Percentiles rank a stretch among this genome's conserved stretches.
phyloP scores from a whole-genome alignment of 345 rosid genomes.

The Populus tremula region DNA sequence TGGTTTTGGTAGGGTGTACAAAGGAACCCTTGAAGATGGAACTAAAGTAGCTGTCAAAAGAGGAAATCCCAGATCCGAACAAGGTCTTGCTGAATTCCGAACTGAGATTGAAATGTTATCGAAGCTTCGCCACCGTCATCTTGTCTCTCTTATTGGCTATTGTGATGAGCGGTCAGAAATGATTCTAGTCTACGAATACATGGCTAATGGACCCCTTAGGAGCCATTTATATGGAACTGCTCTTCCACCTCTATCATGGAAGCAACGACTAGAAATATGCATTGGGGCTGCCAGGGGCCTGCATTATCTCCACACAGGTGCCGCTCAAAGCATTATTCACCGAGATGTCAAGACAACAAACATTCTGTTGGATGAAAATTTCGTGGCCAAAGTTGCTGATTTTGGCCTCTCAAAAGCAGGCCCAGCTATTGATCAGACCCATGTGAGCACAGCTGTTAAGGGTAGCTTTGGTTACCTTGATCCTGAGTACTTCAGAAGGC shows the following conservation, averaged over 20 bases:
- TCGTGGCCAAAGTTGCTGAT: slow-evolving; percentile 96
- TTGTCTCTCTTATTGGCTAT: slow-evolving; percentile 95
- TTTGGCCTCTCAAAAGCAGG: slow-evolving; percentile 97
- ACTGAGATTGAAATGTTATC: slow-evolving; percentile 98
- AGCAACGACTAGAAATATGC: slow-evolving; percentile 94
- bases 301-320: slow-evolving; percentile 98
- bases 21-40: slow-evolving; percentile 88
- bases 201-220: slow-evolving; percentile 98
- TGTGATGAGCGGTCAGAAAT: slow-evolving; percentile 96
- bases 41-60: slow-evolving; percentile 89
- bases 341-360: slow-evolving; percentile 98
- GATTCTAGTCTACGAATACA: slow-evolving; percentile 91
- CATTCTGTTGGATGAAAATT: slow-evolving; percentile 85
- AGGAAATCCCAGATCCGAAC: slow-evolving; percentile 98
- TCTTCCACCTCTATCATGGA: slow-evolving; percentile 81
- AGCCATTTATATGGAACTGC: slow-evolving; percentile 95
- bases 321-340: slow-evolving; percentile 94
- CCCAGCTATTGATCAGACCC: slow-evolving; percentile 88
- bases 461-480: slow-evolving; percentile 99
- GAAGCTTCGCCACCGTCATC: slow-evolving; percentile 93
- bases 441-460: slow-evolving; percentile 99
- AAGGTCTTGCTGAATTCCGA: slow-evolving; percentile 96
- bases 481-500: slow-evolving; percentile 97
- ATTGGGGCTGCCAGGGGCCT: slow-evolving; percentile 97
- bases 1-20: slow-evolving; percentile 93